phyloP scores from a whole-genome alignment of 176 grass and related monocot genomes.

The Thalia dealbata region DNA sequence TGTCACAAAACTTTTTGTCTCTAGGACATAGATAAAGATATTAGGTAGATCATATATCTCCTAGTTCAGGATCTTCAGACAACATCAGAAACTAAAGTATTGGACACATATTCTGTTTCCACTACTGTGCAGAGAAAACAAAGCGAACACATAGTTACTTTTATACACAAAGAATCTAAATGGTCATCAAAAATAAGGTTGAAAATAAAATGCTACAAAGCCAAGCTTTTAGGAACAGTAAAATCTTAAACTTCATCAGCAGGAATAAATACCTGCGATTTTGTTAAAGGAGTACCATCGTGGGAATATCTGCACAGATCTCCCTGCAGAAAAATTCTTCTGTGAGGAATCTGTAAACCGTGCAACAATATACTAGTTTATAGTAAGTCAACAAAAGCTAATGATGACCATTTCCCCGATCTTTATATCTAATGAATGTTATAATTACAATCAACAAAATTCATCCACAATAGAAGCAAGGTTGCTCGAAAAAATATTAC shows the following conservation, averaged over 20 bases:
- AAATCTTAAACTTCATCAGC: not conserved
- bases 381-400: not conserved
- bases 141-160: not conserved
- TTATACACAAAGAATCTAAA: not conserved
- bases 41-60: too few relatives aligned
- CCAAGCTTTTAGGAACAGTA: not conserved
- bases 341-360: not conserved
- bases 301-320: constrained; percentile 81
- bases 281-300: constrained; percentile 73
- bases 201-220: not conserved
- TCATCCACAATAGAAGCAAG: too few relatives aligned
- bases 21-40: too few relatives aligned
- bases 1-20: too few relatives aligned
- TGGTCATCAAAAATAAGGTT: not conserved
- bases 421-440: not conserved
- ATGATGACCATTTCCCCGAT: not conserved
- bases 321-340: constrained; percentile 30
- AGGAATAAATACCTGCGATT: constrained; percentile 52
- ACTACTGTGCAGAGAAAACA: not conserved
- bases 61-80: too few relatives aligned
- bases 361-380: not conserved
- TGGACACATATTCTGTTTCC: too few relatives aligned
- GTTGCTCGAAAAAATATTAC: too few relatives aligned
- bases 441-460: too few relatives aligned
- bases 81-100: too few relatives aligned